Evolutionary conservation across 2,329 filamentous ascomycete genomes (phyloP), one percentile per base, ranked within the genome.

Genomic region (Hypoxylon sp.): DNA sequence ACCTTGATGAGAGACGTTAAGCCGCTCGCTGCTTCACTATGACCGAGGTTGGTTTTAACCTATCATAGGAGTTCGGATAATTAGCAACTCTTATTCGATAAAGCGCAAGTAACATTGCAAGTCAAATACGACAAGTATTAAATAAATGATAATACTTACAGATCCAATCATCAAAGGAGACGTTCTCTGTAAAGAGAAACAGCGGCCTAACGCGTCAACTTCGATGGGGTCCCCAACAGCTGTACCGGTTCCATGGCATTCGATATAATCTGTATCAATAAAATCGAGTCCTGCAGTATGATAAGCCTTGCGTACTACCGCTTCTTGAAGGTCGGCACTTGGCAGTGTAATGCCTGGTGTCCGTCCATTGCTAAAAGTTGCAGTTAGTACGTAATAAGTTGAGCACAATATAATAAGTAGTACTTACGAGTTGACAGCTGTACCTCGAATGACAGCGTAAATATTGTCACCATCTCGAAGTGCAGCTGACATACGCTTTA

Each of bases 301-400:
- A 61, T 82, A 82, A 0, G 75, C 74, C 11, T 69, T 65, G 24
- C 72, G 57, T n/a, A 80, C 80, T 0, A 80, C 62, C 0, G 53
- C 68, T 10, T 70, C 71, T 60, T 84, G 82, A 0, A 53, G 2
- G 0, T 43, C 43, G 1, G 39, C 28, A 17, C 67, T 82, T 0
- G 84, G 85, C 41, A 80, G 76, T 0, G 82, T 81, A 32, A 86
- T 80, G 0, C 82, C 83, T 2, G 72, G 8, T 70, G 82, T 75
- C 24, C 59, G 72, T 1, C 83, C 83, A 59, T 84, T 81, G 0
- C 67, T 71, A 37, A 34, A 19, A 13, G 24, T n/a, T 1, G 7
- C 20, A 47, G 1, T 5, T 39, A n/a, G 13, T 34, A 34, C 32
- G 32, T 6, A 15, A 5, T 20, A 43, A 2, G 4, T 15, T 43